Base-by-base conservation (phyloP, 2,329 filamentous ascomycete species). In the Dothideomycetes sp. region DNA sequence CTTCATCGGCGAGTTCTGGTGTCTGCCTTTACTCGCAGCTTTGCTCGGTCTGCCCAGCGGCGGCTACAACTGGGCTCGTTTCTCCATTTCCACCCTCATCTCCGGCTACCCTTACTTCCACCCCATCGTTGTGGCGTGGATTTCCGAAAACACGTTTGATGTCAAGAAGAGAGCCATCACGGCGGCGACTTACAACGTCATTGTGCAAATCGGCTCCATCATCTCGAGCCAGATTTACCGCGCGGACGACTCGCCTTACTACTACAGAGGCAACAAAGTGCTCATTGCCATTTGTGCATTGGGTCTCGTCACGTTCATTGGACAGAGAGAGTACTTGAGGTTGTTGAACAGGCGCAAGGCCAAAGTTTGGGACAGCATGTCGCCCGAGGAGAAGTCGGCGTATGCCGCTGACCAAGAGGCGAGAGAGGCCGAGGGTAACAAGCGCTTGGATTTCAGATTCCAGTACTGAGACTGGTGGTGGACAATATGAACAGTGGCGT, bases 261-360 rank as follows among this genome's bases (percentile, higher is more conserved):
- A 77, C 52, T 69, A 72, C 43, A 64, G 51, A 3, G 75, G 75
- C 7, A 79, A 79, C 56, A 71, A 63, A 17, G 68, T 76, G 3
- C 62, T 76, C 36, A 66, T 79, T 17, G 68, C 61, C 2, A 62
- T 79, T 7, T 41, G 39, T 36, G 58, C 68, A 3, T 63, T 61
- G 0, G 62, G 73, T 19, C 65, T 67, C 15, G 53, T 66, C 0
- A 49, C 68, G 1, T 77, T 78, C 34, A 18, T 77, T 22, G 59
- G 56, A 2, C 69, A 73, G 49, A 58, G 70, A 12, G 54, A 65
- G 42, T 63, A 59, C 24, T 52, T 73, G 31, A 48, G 62, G 4
- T 50, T 56, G 15, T 48, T 70, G 19, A 75, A 76, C 49, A 64
- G 62, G 47, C 62, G 63, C 49, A 73, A 73, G 51, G 63, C 64